A percentile compares a stretch with the other conserved stretches of the same genome.
These are phyloP conservation scores for Aechmea fasciata DNA, from an alignment of 176 grass and related monocot species.

Conservation along the genomic window DNA sequence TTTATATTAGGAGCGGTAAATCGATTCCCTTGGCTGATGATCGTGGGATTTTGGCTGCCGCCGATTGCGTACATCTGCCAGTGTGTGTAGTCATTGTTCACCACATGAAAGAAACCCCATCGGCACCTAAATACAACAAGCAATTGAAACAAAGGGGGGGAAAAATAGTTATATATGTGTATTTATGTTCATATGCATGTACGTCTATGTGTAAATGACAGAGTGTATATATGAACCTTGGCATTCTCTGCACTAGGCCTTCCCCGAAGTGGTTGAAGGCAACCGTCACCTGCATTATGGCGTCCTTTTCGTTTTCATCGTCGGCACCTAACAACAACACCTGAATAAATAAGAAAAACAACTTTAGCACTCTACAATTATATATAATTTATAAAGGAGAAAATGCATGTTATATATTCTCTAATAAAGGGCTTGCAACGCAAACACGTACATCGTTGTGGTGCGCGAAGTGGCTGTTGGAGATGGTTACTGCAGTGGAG, in stretches of 20 bases:
- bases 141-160: background rate
- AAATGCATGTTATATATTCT: too few relatives aligned
- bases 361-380: too few relatives aligned
- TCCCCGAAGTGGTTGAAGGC: constrained; percentile 89
- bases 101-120: constrained; percentile 68
- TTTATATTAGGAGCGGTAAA: constrained; percentile 33
- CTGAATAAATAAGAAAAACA: constrained; percentile 9
- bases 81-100: constrained; percentile 95
- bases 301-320: constrained; percentile 33
- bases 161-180: too few relatives aligned
- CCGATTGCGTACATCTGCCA: constrained; percentile 87
- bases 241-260: constrained; percentile 86
- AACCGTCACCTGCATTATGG: constrained; percentile 61
- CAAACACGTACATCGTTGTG: constrained; percentile 45
- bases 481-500: constrained; percentile 74
- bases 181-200: too few relatives aligned
- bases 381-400: too few relatives aligned
- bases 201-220: too few relatives aligned
- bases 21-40: constrained; percentile 88
- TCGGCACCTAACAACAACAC: constrained; percentile 79
- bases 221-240: constrained; percentile 6
- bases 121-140: constrained; percentile 24
- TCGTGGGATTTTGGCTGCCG: constrained; percentile 54
- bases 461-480: constrained; percentile 66
- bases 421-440: too few relatives aligned